Base-by-base conservation (phyloP, 805 yeast species). In the Monosporozyma aerobia region DNA sequence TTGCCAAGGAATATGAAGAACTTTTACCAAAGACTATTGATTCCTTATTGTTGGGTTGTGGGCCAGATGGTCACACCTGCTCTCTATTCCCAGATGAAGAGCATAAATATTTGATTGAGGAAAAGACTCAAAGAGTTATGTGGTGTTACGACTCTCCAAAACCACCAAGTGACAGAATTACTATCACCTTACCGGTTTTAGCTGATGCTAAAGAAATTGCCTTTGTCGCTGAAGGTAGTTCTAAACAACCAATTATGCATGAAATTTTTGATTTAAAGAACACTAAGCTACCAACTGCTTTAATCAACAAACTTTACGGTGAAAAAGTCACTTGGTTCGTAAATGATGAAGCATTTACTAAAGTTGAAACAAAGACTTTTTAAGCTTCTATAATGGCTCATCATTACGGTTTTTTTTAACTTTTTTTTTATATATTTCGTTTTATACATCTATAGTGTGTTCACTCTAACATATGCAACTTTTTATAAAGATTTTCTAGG, bases 31-130 rank as follows among this genome's bases (percentile, higher is more conserved):
- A 54, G 5, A 55, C 55, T 3, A 62, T 79, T 33, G 96, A 90
- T 68, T 72, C 89, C 60, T 72, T 90, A 23, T 72, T 89, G 52
- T 75, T 90, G 57, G 97, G 97, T 23, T 86, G 94, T 67, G 97
- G 97, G 7, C 97, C 97, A 37, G 97, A 90, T 63, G 97, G 97
- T 40, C 97, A 90, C 69, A 90, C 96, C 5, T 87, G 96, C 72
- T 90, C 97, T 0, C 74, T 90, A 57, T 90, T 90, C 79, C 97
- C 97, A 11, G 90, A 85, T 40, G 62, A 56, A 16, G 48, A 46
- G 5, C 96, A 89, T 67, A 61, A 68, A 55, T 75, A 88, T 61
- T 74, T 90, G 53, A 48, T 68, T 11, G 57, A 64, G 2, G 92
- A 85, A 64, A 67, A 71, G 29, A 49, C 65, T 9, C 71, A 74